Percentiles rank a stretch among this genome's conserved stretches.
Evolutionary conservation across 805 yeast genomes (phyloP).

Genomic region (Saturnispora ahearnii): DNA sequence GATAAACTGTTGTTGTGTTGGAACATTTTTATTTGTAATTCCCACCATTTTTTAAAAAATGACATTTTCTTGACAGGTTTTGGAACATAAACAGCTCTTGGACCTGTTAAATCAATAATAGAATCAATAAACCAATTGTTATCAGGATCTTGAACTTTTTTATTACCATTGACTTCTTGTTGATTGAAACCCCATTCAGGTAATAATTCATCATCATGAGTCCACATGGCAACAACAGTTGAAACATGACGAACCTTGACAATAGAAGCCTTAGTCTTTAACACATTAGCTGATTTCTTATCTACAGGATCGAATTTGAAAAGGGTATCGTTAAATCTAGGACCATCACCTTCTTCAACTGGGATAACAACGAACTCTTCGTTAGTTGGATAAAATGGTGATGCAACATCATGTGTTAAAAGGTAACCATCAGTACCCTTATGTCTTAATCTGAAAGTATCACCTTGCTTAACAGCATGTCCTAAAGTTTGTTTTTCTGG

Average conservation of each 20-base stretch:
- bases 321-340: conserved; percentile 60
- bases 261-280: conserved; percentile 63
- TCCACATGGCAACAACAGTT: conserved; percentile 90
- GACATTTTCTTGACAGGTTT: conserved; percentile 54
- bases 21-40: conserved; percentile 83
- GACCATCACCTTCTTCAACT: conserved; percentile 44
- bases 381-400: conserved; percentile 85
- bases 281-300: conserved; percentile 39
- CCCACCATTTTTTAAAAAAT: conserved; percentile 82
- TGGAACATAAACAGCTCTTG: conserved; percentile 55
- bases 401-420: conserved; percentile 91
- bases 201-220: conserved; percentile 69
- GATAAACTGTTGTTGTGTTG: conserved; percentile 81
- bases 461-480: conserved; percentile 58
- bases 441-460: conserved; percentile 71
- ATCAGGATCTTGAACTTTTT: conserved; percentile 56
- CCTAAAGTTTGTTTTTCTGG: conserved; percentile 32
- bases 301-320: conserved; percentile 62
- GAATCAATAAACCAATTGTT: conserved; percentile 72
- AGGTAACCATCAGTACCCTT: conserved; percentile 69
- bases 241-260: conserved; percentile 73
- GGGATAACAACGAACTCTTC: conserved; percentile 81
- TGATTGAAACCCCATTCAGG: conserved; percentile 96
- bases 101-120: conserved; percentile 56
- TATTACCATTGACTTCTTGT: conserved; percentile 93